Evolutionary conservation across 1,284 basidiomycete genomes (phyloP).

Genomic region (Cystobasidiaceae sp.): DNA sequence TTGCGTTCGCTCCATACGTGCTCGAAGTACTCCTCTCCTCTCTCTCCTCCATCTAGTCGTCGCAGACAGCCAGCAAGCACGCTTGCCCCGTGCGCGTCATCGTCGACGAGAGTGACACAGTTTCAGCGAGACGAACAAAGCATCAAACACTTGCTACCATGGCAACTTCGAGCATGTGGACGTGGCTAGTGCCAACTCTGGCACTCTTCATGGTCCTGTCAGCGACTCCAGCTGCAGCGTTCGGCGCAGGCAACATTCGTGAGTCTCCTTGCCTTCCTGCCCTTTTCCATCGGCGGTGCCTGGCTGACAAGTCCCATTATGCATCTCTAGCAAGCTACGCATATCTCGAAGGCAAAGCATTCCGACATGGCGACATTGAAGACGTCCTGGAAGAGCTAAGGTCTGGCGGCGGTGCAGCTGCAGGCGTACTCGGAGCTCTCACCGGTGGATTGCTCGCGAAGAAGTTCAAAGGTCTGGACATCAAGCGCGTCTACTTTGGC

Average conservation of each 20-base stretch:
- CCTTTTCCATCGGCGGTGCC: not conserved
- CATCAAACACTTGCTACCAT: no score
- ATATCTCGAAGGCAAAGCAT: conserved; percentile 35
- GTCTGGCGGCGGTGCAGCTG: conserved; percentile 31
- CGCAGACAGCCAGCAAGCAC: no score
- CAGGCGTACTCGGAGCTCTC: conserved; percentile 37
- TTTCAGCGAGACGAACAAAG: no score
- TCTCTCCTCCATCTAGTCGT: no score
- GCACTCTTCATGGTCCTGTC: not conserved
- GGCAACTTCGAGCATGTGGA: conserved; percentile 1
- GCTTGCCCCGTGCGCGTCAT: no score
- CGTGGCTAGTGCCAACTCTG: not conserved
- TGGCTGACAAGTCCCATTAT: not conserved
- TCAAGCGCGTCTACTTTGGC: conserved; percentile 40
- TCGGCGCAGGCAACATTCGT: conserved; percentile 29
- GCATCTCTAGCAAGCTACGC: conserved; percentile 14
- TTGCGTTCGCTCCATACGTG: no score
- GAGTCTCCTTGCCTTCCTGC: not conserved
- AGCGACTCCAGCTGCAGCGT: conserved; percentile 12
- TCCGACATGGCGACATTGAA: conserved; percentile 42
- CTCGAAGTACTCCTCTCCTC: no score
- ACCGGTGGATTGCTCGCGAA: conserved; percentile 35
- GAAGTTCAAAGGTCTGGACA: conserved; percentile 44
- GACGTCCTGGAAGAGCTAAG: conserved; percentile 10
- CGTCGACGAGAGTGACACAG: no score